A percentile compares a stretch with the other conserved stretches of the same genome.
Conservation (phyloP, 768 basidiomycete genomes). For the Filobasidium floriforme region DNA sequence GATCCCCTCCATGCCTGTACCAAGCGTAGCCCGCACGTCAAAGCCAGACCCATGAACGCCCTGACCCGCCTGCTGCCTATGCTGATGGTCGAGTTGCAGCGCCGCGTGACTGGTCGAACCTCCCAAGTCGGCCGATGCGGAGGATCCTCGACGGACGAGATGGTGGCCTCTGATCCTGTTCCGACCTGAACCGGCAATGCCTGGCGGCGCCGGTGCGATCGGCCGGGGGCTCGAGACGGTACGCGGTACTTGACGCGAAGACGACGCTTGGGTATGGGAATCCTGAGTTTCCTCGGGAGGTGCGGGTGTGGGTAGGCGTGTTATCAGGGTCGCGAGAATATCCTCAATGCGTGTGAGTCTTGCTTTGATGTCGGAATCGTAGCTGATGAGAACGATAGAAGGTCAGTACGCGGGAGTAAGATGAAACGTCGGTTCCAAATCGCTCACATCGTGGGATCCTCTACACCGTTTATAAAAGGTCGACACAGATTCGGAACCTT, state of each 20-base stretch:
- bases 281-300: not conserved
- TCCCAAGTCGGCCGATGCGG: conserved; percentile 10
- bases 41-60: not conserved
- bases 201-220: conserved; percentile 21
- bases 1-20: conserved; percentile 15
- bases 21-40: conserved; percentile 11
- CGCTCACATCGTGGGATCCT: conserved; percentile 40
- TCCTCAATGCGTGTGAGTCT: conserved; percentile 43
- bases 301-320: conserved; percentile 22
- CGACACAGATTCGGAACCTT: conserved; percentile 45
- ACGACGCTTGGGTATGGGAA: conserved; percentile 5
- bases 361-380: conserved; percentile 40
- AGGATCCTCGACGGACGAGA: conserved; percentile 5
- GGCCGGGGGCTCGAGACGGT: conserved; percentile 2
- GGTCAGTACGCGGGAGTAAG: not conserved
- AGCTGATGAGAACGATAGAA: conserved; percentile 14
- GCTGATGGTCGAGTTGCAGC: conserved; percentile 4
- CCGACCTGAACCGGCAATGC: conserved; percentile 10
- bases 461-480: conserved; percentile 44
- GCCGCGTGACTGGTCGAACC: conserved; percentile 7
- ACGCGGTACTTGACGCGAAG: not conserved
- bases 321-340: conserved; percentile 35
- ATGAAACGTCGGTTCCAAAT: not conserved
- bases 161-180: conserved; percentile 4
- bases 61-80: not conserved